Evolutionary conservation across 352 stramenopile species (phyloP), one percentile per base, ranked within the genome.

Genomic region (Phytophthora boehmeriae): DNA sequence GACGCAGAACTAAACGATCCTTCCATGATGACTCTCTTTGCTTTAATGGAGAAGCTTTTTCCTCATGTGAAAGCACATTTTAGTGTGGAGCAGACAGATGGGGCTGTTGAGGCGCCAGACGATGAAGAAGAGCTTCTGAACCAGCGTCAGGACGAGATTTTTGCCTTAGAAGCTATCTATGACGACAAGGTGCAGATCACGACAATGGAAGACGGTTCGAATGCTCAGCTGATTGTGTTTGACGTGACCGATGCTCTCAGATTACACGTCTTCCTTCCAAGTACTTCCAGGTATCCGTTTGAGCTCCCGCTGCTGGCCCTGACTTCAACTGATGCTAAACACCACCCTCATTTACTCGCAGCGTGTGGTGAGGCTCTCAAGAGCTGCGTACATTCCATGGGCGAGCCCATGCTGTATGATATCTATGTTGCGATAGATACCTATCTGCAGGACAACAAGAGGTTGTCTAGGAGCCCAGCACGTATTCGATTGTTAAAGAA

Each of bases 141-240:
- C 14, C 63, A 79, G 59, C 84, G 82, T 2, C 76, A 90, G 49
- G 82, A 96, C 32, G 87, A 96, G 32, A 64, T 92, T 4, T 86
- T 93, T 34, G 87, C 82, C 11, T 53, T 96, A 2, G 85, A 94
- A 57, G 78, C 87, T 8, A 96, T 96, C 44, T 96, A 93, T 54
- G 85, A 92, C 39, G 80, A 95, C 52, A 89, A 80, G 48, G 54
- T 93, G 2, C 54, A 45, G 14, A 59, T 80, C 9, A 48, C 64
- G 19, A 48, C 45, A 13, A 44, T 83, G 2, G 71, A 66, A 3
- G 61, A 71, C 19, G 34, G 8, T 5, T 57, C 43, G 5, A 61
- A 51, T 13, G 42, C 61, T 3, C 71, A 87, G 8, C 19, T 79
- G 20, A 52, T 92, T 13, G 47, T 69, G 35, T 75, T 93, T 45